phyloP scores from a whole-genome alignment of 2,329 filamentous ascomycete genomes.

The Aspergillus intermedius region DNA sequence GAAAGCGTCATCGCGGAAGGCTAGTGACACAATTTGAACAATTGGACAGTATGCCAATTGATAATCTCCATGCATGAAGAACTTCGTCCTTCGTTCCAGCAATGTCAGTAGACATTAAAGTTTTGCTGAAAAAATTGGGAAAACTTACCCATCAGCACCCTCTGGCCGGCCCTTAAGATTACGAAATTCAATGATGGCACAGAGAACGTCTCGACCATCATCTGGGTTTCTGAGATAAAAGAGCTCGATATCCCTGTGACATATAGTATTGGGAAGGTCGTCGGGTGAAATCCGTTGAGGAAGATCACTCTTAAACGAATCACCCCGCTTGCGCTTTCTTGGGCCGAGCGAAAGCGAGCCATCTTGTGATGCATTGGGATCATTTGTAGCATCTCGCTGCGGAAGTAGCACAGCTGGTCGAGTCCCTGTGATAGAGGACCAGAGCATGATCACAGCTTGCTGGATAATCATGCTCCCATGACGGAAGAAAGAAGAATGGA shows the following conservation, averaged over 20 bases:
- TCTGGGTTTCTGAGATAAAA: slow-evolving; percentile 18
- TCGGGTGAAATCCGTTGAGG: no score
- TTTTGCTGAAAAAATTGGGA: not conserved
- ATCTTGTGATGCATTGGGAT: no score
- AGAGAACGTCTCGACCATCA: slow-evolving; percentile 20
- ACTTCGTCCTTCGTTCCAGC: slow-evolving; percentile 17
- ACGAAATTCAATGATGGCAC: slow-evolving; percentile 20
- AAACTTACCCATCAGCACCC: slow-evolving; percentile 20
- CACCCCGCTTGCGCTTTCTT: no score
- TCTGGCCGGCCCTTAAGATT: slow-evolving; percentile 21
- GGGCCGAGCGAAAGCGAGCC: no score
- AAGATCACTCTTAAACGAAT: no score
- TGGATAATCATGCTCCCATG: no score
- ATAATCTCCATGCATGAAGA: slow-evolving; percentile 24
- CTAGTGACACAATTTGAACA: slow-evolving; percentile 18
- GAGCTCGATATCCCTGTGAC: slow-evolving; percentile 22
- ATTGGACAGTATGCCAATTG: slow-evolving; percentile 22
- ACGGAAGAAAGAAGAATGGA: no score
- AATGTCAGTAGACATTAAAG: slow-evolving; percentile 3
- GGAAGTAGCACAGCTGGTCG: no score
- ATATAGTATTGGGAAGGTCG: no score
- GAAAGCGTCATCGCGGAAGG: slow-evolving; percentile 18
- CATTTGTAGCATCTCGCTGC: no score
- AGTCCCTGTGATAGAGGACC: no score
- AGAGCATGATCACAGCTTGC: no score